Base-by-base conservation (phyloP, 129 eudicot species). In the Helichrysum umbraculigerum region DNA sequence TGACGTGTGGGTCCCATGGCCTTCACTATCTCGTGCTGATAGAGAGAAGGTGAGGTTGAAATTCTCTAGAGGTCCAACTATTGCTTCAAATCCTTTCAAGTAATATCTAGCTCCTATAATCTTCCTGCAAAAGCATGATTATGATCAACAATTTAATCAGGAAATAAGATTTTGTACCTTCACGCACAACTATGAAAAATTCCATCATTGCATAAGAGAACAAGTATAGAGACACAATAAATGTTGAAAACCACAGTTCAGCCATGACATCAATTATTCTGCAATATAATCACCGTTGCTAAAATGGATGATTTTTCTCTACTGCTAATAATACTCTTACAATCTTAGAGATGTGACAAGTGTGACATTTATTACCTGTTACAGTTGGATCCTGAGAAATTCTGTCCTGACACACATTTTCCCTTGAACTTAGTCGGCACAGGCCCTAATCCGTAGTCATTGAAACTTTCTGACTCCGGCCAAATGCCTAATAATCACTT, bases 401-500 rank as follows among this genome's bases (percentile, higher is more conserved):
- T 85, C 30, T 87, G 87, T 25, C 90, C 96, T 5, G 81, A 70
- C 56, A 69, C 76, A 76, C 96, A 87, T 71, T 82, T 82, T 39
- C 96, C 92, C 78, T 81, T 79, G 81, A 90, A 90, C 62, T 68
- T 90, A 5, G 61, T 42, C 6, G 90, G 92, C 15, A 77, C 81
- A 11, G 90, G 90, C 14, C 82, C 86, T 25, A 90, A 64, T 58
- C 88, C 88, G 4, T 81, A 79, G 65, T 85, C 90, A 32, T 79
- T 60, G 70, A 76, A 90, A 85, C 96, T 87, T 78, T 83, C 70
- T 12, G 96, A 90, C 75, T 90, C 96, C 16, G 92, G 90, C 96
- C 96, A 90, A 35, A 90, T 63, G 25, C 92, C 92, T 87, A 75
- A 66, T 50, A 28, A 73, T 64, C 8, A 4, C 62, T 47, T 20